Base-by-base conservation (phyloP, 1,284 basidiomycete genomes). In the Pholiota adiposa region DNA sequence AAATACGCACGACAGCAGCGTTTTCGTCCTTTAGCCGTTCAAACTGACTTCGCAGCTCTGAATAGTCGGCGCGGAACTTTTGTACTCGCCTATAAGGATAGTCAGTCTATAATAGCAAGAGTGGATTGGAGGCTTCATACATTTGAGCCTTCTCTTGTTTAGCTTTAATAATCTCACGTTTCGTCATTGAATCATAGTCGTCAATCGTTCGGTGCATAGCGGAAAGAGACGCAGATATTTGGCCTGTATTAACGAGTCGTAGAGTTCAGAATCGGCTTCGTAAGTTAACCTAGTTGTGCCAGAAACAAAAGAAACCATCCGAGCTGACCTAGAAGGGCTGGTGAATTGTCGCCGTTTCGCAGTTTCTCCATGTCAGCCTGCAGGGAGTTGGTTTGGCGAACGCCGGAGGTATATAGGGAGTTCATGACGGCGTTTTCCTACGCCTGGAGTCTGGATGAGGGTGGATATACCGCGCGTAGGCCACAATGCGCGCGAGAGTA, bases 141-240 rank as follows among this genome's bases (percentile, higher is more conserved):
- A 92, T 90, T 72, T 92, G 83, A 0, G 95, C 96, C 77, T 98
- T 98, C 79, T 97, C 95, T 72, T 94, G 88, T 76, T 97, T 97
- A 41, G 92, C 89, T 67, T 93, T 94, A 55, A 97, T 92, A 70
- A 97, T 94, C 74, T 98, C 96, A 64, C 95, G 84, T 77, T 90
- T 92, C 0, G 93, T 93, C 93, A 98, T 95, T 11, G 92, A 90
- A 70, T 97, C 96, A 71, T 97, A 98, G 71, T 98, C 96, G 67
- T 97, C 95, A 64, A 97, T 88, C 57, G 96, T 94, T 58, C 96
- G 81, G 57, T 93, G 88, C 82, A 98, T 89, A 1, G 94, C 94
- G n/a, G 93, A 86, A 18, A 98, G 80, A 14, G 94, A 95, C 27
- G 96, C 95, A 34, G 93, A 93, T 76, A 98, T 94, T 83, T 97